Evolutionary conservation across 2,329 filamentous ascomycete species (phyloP).

Genomic region (Penicillium sp.): DNA sequence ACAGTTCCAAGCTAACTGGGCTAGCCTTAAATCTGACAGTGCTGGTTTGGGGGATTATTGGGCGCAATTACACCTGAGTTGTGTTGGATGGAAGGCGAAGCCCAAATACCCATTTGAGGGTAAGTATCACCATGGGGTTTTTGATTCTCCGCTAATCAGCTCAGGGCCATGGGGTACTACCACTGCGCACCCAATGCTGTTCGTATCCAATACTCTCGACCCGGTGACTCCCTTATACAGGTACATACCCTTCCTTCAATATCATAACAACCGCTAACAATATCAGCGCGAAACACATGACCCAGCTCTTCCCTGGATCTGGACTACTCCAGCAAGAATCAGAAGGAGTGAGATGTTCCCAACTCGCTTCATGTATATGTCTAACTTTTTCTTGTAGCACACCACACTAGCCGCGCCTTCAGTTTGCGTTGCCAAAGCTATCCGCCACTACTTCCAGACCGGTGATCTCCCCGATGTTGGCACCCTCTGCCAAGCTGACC

Average conservation of each 20-base stretch:
- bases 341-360: constrained; percentile 37
- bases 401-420: constrained; percentile 39
- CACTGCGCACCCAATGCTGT: constrained; percentile 57
- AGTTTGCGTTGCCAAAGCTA: constrained; percentile 36
- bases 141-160: not conserved
- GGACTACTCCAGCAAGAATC: constrained; percentile 49
- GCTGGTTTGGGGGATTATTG: constrained; percentile 38
- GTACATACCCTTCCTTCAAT: constrained; percentile 13
- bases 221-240: constrained; percentile 59
- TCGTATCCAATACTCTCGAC: constrained; percentile 60
- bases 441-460: constrained; percentile 47
- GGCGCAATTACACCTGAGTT: constrained; percentile 39
- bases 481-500: constrained; percentile 39
- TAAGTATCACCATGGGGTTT: constrained; percentile 9
- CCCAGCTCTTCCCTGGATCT: constrained; percentile 45
- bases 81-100: constrained; percentile 40
- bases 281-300: constrained; percentile 38
- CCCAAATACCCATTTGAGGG: constrained; percentile 41
- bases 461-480: constrained; percentile 40
- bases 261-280: not conserved
- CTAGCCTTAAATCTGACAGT: constrained; percentile 26
- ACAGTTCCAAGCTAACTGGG: constrained; percentile 27
- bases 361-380: not conserved
- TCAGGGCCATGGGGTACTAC: constrained; percentile 31
- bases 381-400: constrained; percentile 25